These are phyloP conservation scores for Debaryomyces prosopidis DNA, from an alignment of 805 yeast species.

Conservation along the genomic window DNA sequence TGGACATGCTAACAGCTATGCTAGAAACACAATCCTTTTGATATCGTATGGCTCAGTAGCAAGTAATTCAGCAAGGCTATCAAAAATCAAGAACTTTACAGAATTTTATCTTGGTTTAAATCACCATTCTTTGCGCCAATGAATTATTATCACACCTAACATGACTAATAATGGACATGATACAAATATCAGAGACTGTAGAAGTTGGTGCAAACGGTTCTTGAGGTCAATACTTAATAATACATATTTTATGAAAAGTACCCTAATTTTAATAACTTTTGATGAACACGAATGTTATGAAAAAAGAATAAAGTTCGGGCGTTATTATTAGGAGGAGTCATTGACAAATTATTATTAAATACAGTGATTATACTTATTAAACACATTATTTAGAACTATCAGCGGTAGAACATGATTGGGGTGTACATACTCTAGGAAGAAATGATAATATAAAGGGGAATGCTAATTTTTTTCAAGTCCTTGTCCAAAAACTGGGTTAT, in stretches of 20 bases:
- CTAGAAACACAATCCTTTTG: slow-evolving; percentile 55
- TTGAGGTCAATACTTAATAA: slow-evolving; percentile 44
- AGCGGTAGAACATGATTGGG: slow-evolving; percentile 26
- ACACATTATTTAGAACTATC: slow-evolving; percentile 53
- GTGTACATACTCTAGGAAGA: slow-evolving; percentile 50
- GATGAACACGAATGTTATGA: slow-evolving; percentile 49
- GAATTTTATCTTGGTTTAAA: slow-evolving; percentile 42
- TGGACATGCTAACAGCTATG: slow-evolving; percentile 46
- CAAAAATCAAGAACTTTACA: slow-evolving; percentile 49
- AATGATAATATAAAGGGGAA: slow-evolving; percentile 36
- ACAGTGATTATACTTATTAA: slow-evolving; percentile 50
- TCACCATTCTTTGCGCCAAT: slow-evolving; percentile 47
- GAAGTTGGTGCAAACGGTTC: slow-evolving; percentile 46
- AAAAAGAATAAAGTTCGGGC: slow-evolving; percentile 46
- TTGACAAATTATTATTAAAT: slow-evolving; percentile 42
- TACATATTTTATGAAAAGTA: slow-evolving; percentile 47
- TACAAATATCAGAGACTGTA: slow-evolving; percentile 45
- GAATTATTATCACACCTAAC: slow-evolving; percentile 55
- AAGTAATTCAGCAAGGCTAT: slow-evolving; percentile 32
- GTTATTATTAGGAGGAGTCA: slow-evolving; percentile 48
- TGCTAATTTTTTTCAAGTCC: slow-evolving; percentile 47
- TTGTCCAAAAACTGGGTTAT: slow-evolving; percentile 37
- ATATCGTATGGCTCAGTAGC: slow-evolving; percentile 40
- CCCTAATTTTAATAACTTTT: slow-evolving; percentile 48
- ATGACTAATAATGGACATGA: slow-evolving; percentile 56